phyloP scores from a whole-genome alignment of 1,139 yeast species.

The Sugiyamaella japonica region DNA sequence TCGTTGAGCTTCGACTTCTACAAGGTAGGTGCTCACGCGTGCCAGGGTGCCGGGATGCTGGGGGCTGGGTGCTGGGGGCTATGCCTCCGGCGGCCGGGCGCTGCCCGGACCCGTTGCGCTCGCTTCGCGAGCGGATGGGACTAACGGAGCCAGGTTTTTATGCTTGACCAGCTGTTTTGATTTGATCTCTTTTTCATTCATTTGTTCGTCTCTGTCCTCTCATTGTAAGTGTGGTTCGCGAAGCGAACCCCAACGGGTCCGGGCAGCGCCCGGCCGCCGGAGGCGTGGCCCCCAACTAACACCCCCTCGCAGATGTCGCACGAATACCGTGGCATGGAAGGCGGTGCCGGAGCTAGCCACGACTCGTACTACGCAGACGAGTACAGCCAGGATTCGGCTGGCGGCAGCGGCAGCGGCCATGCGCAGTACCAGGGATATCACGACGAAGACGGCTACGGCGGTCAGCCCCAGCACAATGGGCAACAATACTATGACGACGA shows the following conservation, averaged over 20 bases:
- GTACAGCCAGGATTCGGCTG: slow-evolving; percentile 25
- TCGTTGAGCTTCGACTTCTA: not conserved
- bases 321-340: slow-evolving; percentile 16
- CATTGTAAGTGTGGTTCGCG: slow-evolving; percentile 1
- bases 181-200: not conserved
- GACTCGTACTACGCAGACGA: slow-evolving; percentile 34
- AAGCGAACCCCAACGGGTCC: slow-evolving; percentile 9
- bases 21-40: not conserved
- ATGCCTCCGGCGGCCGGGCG: not conserved
- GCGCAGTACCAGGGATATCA: slow-evolving; percentile 38
- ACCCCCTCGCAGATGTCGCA: slow-evolving; percentile 15
- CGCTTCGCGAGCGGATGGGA: not conserved
- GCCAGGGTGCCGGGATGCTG: too few relatives aligned
- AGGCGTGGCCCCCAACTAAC: slow-evolving; percentile 2
- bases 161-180: not conserved
- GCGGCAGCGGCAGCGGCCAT: slow-evolving; percentile 13
- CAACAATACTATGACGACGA: slow-evolving; percentile 38
- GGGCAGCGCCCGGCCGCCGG: slow-evolving; percentile 16
- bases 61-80: not conserved
- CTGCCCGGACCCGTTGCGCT: slow-evolving; percentile 1
- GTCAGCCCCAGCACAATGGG: slow-evolving; percentile 29
- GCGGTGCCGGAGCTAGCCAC: slow-evolving; percentile 22
- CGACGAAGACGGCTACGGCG: slow-evolving; percentile 42
- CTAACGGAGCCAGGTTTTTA: not conserved
- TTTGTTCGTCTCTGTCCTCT: not conserved